Evolutionary conservation across 164 flowering plant species (phyloP), one percentile per base, ranked within the genome.

Genomic region (Echeveria elegans): DNA sequence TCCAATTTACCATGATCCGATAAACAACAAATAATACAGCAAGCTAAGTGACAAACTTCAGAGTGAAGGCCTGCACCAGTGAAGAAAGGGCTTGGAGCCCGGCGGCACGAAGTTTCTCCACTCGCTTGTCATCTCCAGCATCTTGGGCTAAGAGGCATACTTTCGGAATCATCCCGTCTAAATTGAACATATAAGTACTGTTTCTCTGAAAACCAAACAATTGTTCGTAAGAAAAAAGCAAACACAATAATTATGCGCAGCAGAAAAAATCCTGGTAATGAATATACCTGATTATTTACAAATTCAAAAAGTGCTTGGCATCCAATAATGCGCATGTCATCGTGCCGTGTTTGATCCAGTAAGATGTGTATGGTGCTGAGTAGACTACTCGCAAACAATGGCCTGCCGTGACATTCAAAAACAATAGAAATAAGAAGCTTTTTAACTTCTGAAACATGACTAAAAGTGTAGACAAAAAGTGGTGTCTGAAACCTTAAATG

Each of bases 61-160:
- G 5, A 3, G 32, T 37, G n/a, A 59, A 60, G 26, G 23, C 56
- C 1, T 29, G 63, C 85, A 95, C 99, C 99, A 95, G 81, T 56
- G 98, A 76, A 76, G 99, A 86, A 73, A 95, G 91, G 63, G 97
- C 83, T 77, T 92, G 97, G 61, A 95, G 72, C 12, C 83, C 96
- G 65, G 91, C 85, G 47, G 96, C 75, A 66, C 86, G 83, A 45
- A 88, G 72, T 34, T 68, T 70, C 8, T 38, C 24, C 53, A 77
- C 76, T 64, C 81, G 81, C 65, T 84, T 97, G 78, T 85, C 85
- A 21, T 87, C 92, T 64, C 96, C 96, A 38, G 69, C 72, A 79
- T 88, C 99, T 77, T 85, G 94, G 61, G 95, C 86, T 70, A 88
- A 68, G 64, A 80, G 88, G 76, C 94, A 90, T 19, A 95, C 85